Base-by-base conservation (phyloP, 1,139 yeast species). In the Taiozyma sp. region DNA sequence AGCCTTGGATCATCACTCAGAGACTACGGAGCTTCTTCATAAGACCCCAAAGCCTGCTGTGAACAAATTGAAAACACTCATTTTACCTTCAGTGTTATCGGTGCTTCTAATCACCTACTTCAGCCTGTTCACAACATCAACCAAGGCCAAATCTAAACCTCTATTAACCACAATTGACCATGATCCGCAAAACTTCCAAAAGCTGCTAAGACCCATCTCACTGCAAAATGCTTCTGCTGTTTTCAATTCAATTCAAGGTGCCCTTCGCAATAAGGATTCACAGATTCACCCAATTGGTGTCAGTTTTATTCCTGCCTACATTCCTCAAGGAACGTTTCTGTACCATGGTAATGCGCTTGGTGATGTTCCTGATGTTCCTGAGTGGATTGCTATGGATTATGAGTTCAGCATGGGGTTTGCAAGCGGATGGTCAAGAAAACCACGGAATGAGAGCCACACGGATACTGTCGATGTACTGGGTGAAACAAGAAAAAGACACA, bases 361-460 rank as follows among this genome's bases (percentile, higher is more conserved):
- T 2, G 54, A 59, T 5, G 58, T 79, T 9, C 84, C 84, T 1
- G 56, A 60, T 0, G 62, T 68, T 32, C 72, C 72, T 36, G 85
- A 81, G 60, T 81, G 86, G 85, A 65, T 78, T 9, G 86, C 85
- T 2, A 68, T 80, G 74, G 83, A 79, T 59, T 74, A 70, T 53
- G 85, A 81, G 57, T 80, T 80, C 62, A 76, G 83, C 54, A 36
- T 28, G 48, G 46, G 1, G 36, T 32, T 32, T n/a, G 8, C 36
- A 32, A 12, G 46, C 49, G 8, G 46, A 42, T 29, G 50, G 54
- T 10, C 47, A 43, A 24, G 23, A n/a, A 23, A 34, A 44, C 4
- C 45, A 45, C 19, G 44, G 48, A 16, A 39, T 29, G 23, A 22
- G 29, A 19, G 23, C n/a, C 23, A 29, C 13, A 32, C 34, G 29